phyloP scores from a whole-genome alignment of 257 asterid genomes.

The Solanum pinnatisectum region DNA sequence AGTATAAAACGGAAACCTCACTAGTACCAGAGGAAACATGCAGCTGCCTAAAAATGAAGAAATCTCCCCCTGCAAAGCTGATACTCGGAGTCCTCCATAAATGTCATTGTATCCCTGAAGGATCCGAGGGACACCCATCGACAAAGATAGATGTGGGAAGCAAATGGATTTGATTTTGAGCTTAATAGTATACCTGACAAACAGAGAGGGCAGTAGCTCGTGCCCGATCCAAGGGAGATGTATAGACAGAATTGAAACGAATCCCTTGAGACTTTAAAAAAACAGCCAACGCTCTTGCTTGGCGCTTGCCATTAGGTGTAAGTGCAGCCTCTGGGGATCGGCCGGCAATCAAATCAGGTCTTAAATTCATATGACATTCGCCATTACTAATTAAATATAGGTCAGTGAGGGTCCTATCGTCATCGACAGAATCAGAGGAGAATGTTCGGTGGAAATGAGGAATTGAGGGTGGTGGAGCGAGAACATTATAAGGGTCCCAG shows the following conservation, averaged over 20 bases:
- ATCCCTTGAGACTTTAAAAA: conserved; percentile 77
- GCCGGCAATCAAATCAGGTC: conserved; percentile 92
- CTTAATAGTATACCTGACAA: conserved; percentile 52
- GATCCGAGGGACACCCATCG: not conserved
- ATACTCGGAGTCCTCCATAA: not conserved
- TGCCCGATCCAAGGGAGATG: conserved; percentile 89
- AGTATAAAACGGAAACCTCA: not conserved
- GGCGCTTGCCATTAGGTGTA: conserved; percentile 93
- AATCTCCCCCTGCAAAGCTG: not conserved
- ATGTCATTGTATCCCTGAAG: not conserved
- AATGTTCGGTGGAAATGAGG: conserved; percentile 39
- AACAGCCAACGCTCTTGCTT: conserved; percentile 85
- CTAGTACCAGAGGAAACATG: not conserved
- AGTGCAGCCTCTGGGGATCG: conserved; percentile 84
- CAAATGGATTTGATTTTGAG: not conserved
- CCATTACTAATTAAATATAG: conserved; percentile 79
- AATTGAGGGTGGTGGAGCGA: conserved; percentile 60
- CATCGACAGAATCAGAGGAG: conserved; percentile 24
- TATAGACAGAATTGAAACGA: conserved; percentile 56
- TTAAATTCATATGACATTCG: conserved; percentile 79
- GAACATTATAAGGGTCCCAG: conserved; percentile 94
- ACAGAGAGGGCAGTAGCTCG: conserved; percentile 70
- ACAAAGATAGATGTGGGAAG: not conserved
- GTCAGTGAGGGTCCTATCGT: conserved; percentile 52
- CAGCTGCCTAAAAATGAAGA: not conserved